Evolutionary conservation across 2,329 filamentous ascomycete genomes (phyloP), one percentile per base, ranked within the genome.

Genomic region (Penicillium palitans): DNA sequence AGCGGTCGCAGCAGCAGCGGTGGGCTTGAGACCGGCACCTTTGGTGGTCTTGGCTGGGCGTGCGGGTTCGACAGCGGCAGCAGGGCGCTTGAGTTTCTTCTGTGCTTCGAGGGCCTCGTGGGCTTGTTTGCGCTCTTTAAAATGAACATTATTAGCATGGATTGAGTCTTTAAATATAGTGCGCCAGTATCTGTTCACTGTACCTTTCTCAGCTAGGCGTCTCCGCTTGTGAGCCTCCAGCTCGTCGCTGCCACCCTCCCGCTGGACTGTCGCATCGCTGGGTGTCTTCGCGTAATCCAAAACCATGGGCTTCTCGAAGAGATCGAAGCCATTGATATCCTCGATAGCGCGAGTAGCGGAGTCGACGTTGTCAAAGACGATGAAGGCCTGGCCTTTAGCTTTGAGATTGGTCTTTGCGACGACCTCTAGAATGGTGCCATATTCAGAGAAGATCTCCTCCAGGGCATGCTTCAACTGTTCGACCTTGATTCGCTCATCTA

Each of bases 301-400:
- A 60, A 87, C 84, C 88, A 99, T 96, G 1, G 90, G 88, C 78
- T 97, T 96, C 50, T 90, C 91, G 69, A 96, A 96, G 5, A 99
- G 79, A 67, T 96, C 90, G 74, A 99, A 99, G 9, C 91, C 93
- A 69, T 97, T 90, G 61, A 96, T 83, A 67, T 96, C 91, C 52
- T 96, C 90, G 61, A 97, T 89, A 19, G 95, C 93, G 62, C 86
- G 84, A 52, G 84, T 80, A 4, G 93, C 93, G n/a, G 87, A 85
- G 55, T 92, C 89, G n/a, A 88, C 80, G 61, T 81, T 84, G 68
- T 96, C 91, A 73, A 92, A 98, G 46, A 98, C 92, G 50, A 99
- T 79, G 72, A 99, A 99, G 0, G 95, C 95, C 78, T 99, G 95
- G 13, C 95, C 95, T 74, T 96, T 97, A 44, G 91, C 90, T 74